A percentile compares a stretch with the other conserved stretches of the same genome.
phyloP scores from a whole-genome alignment of 2,329 filamentous ascomycete genomes.

The Aspergillus ruber region DNA sequence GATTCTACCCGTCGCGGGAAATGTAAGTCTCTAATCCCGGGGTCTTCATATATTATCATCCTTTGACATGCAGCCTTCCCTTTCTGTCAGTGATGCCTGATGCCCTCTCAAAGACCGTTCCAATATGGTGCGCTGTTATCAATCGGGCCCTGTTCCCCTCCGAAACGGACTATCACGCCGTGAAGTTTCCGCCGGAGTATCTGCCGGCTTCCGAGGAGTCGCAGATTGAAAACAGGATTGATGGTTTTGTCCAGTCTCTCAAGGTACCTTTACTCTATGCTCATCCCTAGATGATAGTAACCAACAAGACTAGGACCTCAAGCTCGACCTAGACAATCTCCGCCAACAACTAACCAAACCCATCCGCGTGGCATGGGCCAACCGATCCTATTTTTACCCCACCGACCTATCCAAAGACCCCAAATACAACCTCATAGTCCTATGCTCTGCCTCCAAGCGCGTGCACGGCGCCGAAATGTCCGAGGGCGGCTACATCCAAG shows the following conservation, averaged over 20 bases:
- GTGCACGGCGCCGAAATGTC: constrained; percentile 63
- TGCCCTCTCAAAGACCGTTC: constrained; percentile 85
- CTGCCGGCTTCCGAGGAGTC: constrained; percentile 69
- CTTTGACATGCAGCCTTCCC: constrained; percentile 12
- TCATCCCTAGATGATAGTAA: not conserved
- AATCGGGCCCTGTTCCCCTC: constrained; percentile 71
- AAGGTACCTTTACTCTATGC: constrained; percentile 24
- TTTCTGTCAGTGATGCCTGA: constrained; percentile 70
- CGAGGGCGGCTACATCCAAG: constrained; percentile 79
- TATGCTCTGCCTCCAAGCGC: constrained; percentile 75
- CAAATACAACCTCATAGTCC: constrained; percentile 66
- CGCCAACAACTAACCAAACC: constrained; percentile 60
- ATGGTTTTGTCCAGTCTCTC: constrained; percentile 48
- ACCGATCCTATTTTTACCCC: constrained; percentile 55
- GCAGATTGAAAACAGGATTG: constrained; percentile 65
- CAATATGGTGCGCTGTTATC: constrained; percentile 85
- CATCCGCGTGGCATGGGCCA: constrained; percentile 73
- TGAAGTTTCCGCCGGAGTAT: constrained; percentile 66
- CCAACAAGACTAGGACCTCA: constrained; percentile 47
- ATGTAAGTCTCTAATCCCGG: constrained; percentile 42
- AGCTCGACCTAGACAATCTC: constrained; percentile 52
- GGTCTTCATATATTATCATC: not conserved
- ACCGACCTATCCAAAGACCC: constrained; percentile 40
- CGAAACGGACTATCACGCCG: constrained; percentile 39
- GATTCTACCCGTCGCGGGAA: constrained; percentile 92